phyloP scores from a whole-genome alignment of 2,329 filamentous ascomycete species.

The Simplicillium sp. region DNA sequence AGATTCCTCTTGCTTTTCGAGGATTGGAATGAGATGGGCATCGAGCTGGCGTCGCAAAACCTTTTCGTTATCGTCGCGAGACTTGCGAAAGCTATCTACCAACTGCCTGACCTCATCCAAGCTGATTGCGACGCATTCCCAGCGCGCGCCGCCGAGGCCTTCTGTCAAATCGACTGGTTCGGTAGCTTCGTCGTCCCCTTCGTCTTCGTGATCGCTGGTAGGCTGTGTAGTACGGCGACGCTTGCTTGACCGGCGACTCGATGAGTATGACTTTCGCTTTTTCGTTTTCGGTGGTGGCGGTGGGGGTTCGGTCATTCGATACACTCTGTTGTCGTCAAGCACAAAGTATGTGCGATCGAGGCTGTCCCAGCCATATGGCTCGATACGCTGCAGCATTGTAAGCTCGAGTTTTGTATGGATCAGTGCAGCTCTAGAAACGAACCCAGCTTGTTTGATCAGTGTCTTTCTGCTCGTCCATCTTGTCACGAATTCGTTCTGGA shows the following conservation, averaged over 20 bases:
- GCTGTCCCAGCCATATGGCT: conserved; percentile 80
- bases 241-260: conserved; percentile 61
- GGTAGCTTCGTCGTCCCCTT: conserved; percentile 21
- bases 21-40: conserved; percentile 71
- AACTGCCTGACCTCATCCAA: conserved; percentile 68
- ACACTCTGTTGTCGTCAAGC: conserved; percentile 87
- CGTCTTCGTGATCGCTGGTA: conserved; percentile 20
- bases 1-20: conserved; percentile 69
- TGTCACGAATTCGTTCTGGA: conserved; percentile 76
- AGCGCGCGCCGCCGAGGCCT: conserved; percentile 66
- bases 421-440: conserved; percentile 31
- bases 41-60: conserved; percentile 61
- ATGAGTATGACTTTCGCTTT: conserved; percentile 44
- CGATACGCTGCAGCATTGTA: conserved; percentile 49
- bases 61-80: conserved; percentile 78
- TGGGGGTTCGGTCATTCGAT: conserved; percentile 63
- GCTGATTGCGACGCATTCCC: conserved; percentile 85
- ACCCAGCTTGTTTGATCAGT: conserved; percentile 79
- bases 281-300: conserved; percentile 53
- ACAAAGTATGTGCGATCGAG: conserved; percentile 83
- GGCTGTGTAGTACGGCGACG: conserved; percentile 47
- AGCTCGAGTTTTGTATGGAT: conserved; percentile 5
- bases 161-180: conserved; percentile 30
- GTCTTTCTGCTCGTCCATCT: conserved; percentile 75
- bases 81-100: conserved; percentile 61